Conservation (phyloP, 306 rosid species). For the Ochetophila trinervis region DNA sequence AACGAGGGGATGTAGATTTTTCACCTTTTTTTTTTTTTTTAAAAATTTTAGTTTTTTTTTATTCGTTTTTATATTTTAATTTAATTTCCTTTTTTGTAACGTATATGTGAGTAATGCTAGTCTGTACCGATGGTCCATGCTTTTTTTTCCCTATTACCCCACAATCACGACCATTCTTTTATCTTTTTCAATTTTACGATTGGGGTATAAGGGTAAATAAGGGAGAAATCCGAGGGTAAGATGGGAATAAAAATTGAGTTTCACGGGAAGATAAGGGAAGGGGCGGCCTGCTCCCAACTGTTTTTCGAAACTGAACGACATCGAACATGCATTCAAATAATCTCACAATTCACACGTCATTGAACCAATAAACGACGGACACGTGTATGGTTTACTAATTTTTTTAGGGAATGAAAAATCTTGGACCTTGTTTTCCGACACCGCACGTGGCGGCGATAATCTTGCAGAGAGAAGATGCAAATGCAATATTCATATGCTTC, state of each 20-base stretch:
- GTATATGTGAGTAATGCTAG: neutral
- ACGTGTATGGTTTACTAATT: neutral
- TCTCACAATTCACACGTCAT: constrained; percentile 15
- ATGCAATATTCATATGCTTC: neutral
- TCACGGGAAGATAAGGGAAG: neutral
- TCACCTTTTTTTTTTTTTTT: neutral
- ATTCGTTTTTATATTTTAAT: neutral
- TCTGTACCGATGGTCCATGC: neutral
- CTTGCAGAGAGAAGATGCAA: neutral
- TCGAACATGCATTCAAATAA: neutral
- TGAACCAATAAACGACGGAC: neutral
- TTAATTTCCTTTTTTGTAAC: neutral
- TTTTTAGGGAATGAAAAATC: neutral
- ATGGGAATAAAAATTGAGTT: neutral
- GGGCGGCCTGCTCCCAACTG: constrained; percentile 7
- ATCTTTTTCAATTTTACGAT: too few species aligned
- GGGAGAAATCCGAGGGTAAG: neutral
- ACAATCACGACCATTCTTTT: neutral
- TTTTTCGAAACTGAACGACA: too few species aligned
- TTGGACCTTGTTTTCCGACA: constrained; percentile 8
- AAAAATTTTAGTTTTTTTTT: neutral
- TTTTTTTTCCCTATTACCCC: neutral
- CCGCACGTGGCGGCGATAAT: constrained; percentile 47
- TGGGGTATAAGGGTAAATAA: constrained; percentile 2
- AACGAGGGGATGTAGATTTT: constrained; percentile 40